phyloP scores from a whole-genome alignment of 192 early-diverging fungal species.

The Oehlia diaphana region DNA sequence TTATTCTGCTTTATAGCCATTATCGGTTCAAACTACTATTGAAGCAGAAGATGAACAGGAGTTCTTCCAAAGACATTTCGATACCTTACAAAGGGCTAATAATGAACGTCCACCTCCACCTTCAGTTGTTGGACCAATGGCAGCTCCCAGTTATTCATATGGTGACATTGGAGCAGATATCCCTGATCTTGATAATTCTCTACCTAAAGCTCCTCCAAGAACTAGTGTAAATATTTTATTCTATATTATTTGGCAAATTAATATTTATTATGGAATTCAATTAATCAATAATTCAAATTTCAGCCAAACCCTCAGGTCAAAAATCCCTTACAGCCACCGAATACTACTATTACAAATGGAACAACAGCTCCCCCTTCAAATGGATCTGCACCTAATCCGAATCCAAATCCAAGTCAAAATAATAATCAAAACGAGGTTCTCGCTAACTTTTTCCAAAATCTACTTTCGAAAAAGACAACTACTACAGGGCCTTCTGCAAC shows the following conservation, averaged over 20 bases:
- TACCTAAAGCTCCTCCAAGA: background rate
- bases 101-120: constrained; percentile 41
- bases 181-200: constrained; percentile 6
- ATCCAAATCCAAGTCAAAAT: constrained; percentile 39
- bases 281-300: background rate
- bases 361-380: constrained; percentile 27
- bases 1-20: constrained; percentile 45
- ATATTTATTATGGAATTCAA: constrained; percentile 9
- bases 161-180: constrained; percentile 4
- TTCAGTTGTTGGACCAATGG: constrained; percentile 53
- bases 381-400: constrained; percentile 33
- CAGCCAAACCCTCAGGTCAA: background rate
- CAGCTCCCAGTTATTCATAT: constrained; percentile 35
- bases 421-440: constrained; percentile 69
- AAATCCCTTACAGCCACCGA: background rate
- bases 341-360: constrained; percentile 23
- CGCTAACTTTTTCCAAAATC: constrained; percentile 87
- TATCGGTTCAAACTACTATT: constrained; percentile 62
- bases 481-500: background rate
- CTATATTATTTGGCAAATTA: constrained; percentile 29
- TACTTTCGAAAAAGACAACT: constrained; percentile 60
- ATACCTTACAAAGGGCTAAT: constrained; percentile 62
- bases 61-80: constrained; percentile 80
- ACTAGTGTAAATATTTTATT: constrained; percentile 26
- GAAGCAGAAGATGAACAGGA: constrained; percentile 84